phyloP scores from a whole-genome alignment of 805 yeast genomes.

The Starmerella vitae region DNA sequence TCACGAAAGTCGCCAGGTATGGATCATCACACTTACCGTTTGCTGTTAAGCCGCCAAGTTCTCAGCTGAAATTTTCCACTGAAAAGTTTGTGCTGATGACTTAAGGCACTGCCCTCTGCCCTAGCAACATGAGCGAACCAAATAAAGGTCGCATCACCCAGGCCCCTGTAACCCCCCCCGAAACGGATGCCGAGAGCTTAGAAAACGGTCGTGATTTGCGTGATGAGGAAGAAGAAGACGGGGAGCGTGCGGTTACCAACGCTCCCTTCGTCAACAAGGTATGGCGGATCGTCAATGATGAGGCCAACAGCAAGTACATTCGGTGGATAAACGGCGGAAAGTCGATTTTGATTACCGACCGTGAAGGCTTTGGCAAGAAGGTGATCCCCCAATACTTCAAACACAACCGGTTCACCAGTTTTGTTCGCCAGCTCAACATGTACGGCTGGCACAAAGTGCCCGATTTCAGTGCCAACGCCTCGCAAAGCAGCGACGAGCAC shows the following conservation, averaged over 20 bases:
- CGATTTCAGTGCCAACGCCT: slow-evolving; percentile 59
- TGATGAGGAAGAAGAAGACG: slow-evolving; percentile 10
- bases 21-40: slow-evolving; percentile 25
- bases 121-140: no score
- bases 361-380: slow-evolving; percentile 70
- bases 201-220: no score
- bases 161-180: no score
- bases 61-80: no score
- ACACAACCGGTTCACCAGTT: slow-evolving; percentile 88
- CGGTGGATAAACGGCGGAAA: slow-evolving; percentile 79
- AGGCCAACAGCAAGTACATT: slow-evolving; percentile 52
- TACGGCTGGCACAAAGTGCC: slow-evolving; percentile 99
- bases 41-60: no score
- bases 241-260: slow-evolving; percentile 24
- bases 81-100: no score
- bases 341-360: slow-evolving; percentile 68
- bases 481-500: slow-evolving; percentile 51
- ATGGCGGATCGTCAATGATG: slow-evolving; percentile 92
- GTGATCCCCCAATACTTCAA: slow-evolving; percentile 87
- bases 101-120: no score
- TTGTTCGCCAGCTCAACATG: slow-evolving; percentile 94
- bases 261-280: slow-evolving; percentile 84
- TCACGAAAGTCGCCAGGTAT: slow-evolving; percentile 21
- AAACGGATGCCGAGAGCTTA: no score
- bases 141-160: no score